Evolutionary conservation across 495 filamentous ascomycete species (phyloP), one percentile per base, ranked within the genome.

Genomic region (Parmelia sp.): DNA sequence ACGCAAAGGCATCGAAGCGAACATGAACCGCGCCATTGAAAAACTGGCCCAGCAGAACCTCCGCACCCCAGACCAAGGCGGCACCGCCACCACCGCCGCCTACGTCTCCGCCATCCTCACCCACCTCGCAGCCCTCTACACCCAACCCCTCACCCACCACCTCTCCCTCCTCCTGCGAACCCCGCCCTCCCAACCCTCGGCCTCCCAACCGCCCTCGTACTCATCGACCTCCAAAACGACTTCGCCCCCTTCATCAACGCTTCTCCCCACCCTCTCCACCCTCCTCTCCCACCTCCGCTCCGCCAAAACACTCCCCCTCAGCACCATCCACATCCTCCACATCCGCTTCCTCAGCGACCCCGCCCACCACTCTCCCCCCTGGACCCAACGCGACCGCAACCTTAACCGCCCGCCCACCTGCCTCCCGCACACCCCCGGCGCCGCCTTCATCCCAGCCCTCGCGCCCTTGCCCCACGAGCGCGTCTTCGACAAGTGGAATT

Each of bases 171-270:
- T 5, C 25, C 59, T 23, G 17, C 25, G 44, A 51, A 35, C 10
- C 31, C 37, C 15, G 29, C 5, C 27, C 19, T 36, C 31, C 45
- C 40, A 27, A 49, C 44, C 45, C 44, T 51, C 19, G 59, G 44
- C 59, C 12, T 61, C 31, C 39, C 53, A 23, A 37, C 60, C 37
- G 60, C 12, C 44, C 44, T 62, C 15, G 9, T 62, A 37, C 37
- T 62, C 4, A 62, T 62, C 19, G 60, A 55, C 23, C 55, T 55
- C 14, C 60, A 62, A 27, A 55, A 62, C 3, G 60, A 62, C n/a
- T 62, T 62, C 33, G 60, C n/a, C 35, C 44, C 59, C 40, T 53
- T 29, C 40, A 53, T 61, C 29, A 51, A 61, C 35, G 59, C 40
- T 4, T 61, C 59, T 35, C 17, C 27, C 42, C 8, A 49, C 42